Evolutionary conservation across 2,329 filamentous ascomycete genomes (phyloP).

Genomic region (Colletotrichum lentis): DNA sequence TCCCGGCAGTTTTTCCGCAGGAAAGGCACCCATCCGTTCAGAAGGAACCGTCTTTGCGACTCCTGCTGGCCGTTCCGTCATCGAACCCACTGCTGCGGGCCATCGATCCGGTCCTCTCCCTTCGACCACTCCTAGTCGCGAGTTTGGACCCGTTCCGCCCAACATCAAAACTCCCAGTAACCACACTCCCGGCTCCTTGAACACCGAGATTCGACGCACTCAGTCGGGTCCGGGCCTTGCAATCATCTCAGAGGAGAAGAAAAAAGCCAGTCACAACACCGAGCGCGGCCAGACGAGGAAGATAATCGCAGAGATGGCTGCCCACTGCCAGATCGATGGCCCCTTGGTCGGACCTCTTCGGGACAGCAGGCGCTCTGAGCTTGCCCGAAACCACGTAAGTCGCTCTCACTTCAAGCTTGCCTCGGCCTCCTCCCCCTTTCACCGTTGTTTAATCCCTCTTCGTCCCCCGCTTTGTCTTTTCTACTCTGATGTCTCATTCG

Average conservation of each 20-base stretch:
- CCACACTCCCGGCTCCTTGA: background rate
- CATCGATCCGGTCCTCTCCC: constrained; percentile 21
- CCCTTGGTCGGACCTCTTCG: constrained; percentile 37
- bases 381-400: constrained; percentile 37
- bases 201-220: background rate
- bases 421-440: background rate
- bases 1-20: constrained; percentile 1
- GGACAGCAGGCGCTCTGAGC: constrained; percentile 36
- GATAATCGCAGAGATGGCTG: constrained; percentile 23
- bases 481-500: background rate
- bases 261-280: background rate
- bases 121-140: background rate
- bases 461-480: background rate
- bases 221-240: constrained; percentile 4
- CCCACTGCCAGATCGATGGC: constrained; percentile 37
- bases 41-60: constrained; percentile 16
- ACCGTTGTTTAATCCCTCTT: background rate
- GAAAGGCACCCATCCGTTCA: constrained; percentile 18
- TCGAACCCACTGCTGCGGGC: constrained; percentile 13
- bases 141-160: background rate
- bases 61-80: constrained; percentile 13
- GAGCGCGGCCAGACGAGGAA: constrained; percentile 8
- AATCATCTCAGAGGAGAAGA: constrained; percentile 25
- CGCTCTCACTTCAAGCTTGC: background rate
- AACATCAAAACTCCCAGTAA: constrained; percentile 15